phyloP scores from a whole-genome alignment of 306 rosid species.

The Cicer pinnatifidum region DNA sequence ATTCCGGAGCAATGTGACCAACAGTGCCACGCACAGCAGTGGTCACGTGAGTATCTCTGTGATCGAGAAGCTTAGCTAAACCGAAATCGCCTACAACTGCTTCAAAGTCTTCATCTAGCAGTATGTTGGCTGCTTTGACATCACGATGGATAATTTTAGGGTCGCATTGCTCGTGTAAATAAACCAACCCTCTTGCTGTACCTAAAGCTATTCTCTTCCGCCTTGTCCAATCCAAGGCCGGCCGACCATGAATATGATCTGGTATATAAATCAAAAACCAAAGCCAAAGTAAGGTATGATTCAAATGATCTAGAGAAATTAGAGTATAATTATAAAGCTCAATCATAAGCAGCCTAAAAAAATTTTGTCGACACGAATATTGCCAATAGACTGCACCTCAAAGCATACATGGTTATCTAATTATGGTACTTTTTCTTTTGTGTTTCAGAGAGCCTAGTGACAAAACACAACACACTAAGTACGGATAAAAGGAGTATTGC shows the following conservation, averaged over 20 bases:
- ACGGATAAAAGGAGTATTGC: too few species aligned
- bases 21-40: conserved; percentile 98
- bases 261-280: conserved; percentile 48
- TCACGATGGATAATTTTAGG: conserved; percentile 97
- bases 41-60: conserved; percentile 94
- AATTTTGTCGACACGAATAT: too few species aligned
- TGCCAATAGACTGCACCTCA: too few species aligned
- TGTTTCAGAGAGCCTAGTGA: too few species aligned
- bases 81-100: conserved; percentile 99
- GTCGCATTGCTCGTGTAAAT: conserved; percentile 96
- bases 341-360: conserved; percentile 24
- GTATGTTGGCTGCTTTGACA: conserved; percentile 95
- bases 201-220: conserved; percentile 96
- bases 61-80: conserved; percentile 96
- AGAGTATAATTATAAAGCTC: conserved; percentile 21
- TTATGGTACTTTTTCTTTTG: too few species aligned
- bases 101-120: conserved; percentile 93
- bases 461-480: too few species aligned
- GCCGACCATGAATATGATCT: conserved; percentile 77
- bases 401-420: too few species aligned
- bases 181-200: conserved; percentile 94
- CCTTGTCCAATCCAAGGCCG: conserved; percentile 89
- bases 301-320: conserved; percentile 7
- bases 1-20: conserved; percentile 98
- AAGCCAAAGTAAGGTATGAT: conserved; percentile 21